Evolutionary conservation across 2,329 filamentous ascomycete genomes (phyloP), one percentile per base, ranked within the genome.

Genomic region (Botrytis fabae): DNA sequence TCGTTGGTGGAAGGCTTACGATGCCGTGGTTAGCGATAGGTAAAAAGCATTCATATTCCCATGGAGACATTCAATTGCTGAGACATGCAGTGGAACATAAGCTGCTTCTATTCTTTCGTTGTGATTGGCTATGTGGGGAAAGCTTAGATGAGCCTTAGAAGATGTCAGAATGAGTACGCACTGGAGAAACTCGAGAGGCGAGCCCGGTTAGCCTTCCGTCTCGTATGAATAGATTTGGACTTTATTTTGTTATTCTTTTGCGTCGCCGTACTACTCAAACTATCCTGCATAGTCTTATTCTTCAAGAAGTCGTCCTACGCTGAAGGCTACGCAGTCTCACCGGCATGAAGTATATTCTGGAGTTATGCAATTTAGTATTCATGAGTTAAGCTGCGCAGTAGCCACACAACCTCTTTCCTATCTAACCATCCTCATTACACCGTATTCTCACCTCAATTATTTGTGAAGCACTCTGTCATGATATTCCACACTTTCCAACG

Each of bases 401-500:
- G 54, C 57, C 48, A 57, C 38, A 42, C 28, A 35, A n/a, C 44
- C 38, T 57, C n/a, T 69, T 28, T 69, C 48, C 48, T 20, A 57
- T 28, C 38, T 57, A 18, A 38, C 4, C 38, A 42, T 57, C 10
- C 16, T 57, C 35, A 14, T 69, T 69, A 18, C 48, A 18, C 18
- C 38, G 2, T 16, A 22, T 25, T 44, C 5, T 20, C 35, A 5
- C n/a, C 38, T 46, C 28, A 38, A 60, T n/a, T 22, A 70, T 35
- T 46, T 70, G 5, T n/a, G 20, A 32, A 35, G 48, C 18, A 42
- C 38, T 59, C 57, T 59, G 32, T 66, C 70, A 57, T 66, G 61
- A 22, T 71, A 72, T 59, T 48, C 71, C 38, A 46, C 54, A 25
- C 57, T 63, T 9, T 66, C 46, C 46, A 32, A 44, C 20, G 46